Evolutionary conservation across 2,329 filamentous ascomycete genomes (phyloP).

Genomic region (Hansfordia pulvinata): DNA sequence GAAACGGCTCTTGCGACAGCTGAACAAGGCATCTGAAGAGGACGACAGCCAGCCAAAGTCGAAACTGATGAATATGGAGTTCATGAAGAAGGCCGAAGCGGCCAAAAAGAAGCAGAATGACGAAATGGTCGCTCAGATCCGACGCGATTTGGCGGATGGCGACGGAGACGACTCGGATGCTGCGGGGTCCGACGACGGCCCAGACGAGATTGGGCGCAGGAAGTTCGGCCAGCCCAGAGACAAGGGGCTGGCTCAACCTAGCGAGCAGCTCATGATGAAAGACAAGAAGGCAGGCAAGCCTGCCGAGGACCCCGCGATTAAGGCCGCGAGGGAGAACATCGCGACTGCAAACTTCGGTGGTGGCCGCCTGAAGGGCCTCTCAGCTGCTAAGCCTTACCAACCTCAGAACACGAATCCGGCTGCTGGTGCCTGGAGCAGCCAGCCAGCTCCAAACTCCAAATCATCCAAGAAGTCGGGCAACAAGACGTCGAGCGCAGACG

Average conservation of each 20-base stretch:
- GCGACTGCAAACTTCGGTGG: slow-evolving; percentile 12
- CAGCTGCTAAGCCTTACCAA: slow-evolving; percentile 6
- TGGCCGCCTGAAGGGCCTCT: slow-evolving; percentile 9
- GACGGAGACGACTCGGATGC: slow-evolving; percentile 29
- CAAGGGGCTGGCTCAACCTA: slow-evolving; percentile 12
- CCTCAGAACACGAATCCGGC: slow-evolving; percentile 7
- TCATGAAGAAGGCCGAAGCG: slow-evolving; percentile 85
- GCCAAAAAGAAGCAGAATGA: slow-evolving; percentile 69
- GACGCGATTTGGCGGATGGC: slow-evolving; percentile 55
- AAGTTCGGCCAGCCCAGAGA: slow-evolving; percentile 43
- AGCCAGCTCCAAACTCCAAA: slow-evolving; percentile 11
- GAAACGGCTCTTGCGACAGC: slow-evolving; percentile 31
- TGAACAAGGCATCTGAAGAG: slow-evolving; percentile 28
- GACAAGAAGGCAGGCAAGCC: slow-evolving; percentile 20
- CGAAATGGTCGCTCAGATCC: slow-evolving; percentile 55
- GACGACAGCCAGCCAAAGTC: slow-evolving; percentile 42
- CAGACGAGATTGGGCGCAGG: slow-evolving; percentile 52
- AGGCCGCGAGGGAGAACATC: slow-evolving; percentile 22
- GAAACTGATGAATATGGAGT: slow-evolving; percentile 72
- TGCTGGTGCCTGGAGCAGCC: slow-evolving; percentile 15
- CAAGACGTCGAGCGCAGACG: slow-evolving; percentile 8
- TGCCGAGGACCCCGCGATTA: slow-evolving; percentile 21
- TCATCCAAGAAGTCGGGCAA: slow-evolving; percentile 12
- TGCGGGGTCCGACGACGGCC: slow-evolving; percentile 40
- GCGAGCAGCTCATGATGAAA: slow-evolving; percentile 12